Evolutionary conservation across 768 basidiomycete genomes (phyloP).

Genomic region (Leccinum arenicola): DNA sequence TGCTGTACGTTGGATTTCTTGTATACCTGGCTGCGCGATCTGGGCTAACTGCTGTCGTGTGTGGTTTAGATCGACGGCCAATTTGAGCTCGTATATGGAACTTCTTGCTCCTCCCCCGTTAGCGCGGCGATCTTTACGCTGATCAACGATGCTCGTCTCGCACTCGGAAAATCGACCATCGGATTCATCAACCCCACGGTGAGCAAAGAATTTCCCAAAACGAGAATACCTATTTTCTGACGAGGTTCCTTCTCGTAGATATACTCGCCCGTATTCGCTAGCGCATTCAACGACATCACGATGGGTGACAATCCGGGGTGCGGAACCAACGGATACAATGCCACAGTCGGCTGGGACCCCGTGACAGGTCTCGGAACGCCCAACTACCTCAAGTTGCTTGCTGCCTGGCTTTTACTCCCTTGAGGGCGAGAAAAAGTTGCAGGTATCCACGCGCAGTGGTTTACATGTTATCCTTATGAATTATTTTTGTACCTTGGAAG

Average conservation of each 20-base stretch:
- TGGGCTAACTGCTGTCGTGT: too few relatives aligned
- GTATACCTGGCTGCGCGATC: background rate
- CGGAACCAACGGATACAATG: slow-evolving; percentile 25
- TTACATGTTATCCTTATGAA: background rate
- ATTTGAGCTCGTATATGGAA: slow-evolving; percentile 34
- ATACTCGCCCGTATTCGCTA: slow-evolving; percentile 15
- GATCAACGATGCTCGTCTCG: slow-evolving; percentile 37
- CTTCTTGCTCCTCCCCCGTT: slow-evolving; percentile 33
- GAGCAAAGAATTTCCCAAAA: slow-evolving; percentile 29
- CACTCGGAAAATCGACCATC: slow-evolving; percentile 30
- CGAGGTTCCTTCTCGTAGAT: slow-evolving; percentile 7
- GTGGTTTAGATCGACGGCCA: slow-evolving; percentile 32
- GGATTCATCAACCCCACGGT: slow-evolving; percentile 47
- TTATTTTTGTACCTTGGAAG: background rate
- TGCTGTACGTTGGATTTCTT: slow-evolving; percentile 9
- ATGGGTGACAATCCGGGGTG: slow-evolving; percentile 27
- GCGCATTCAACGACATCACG: slow-evolving; percentile 21
- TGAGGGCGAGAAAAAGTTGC: slow-evolving; percentile 14
- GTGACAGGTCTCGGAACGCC: slow-evolving; percentile 37
- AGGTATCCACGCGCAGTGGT: background rate
- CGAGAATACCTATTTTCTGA: background rate
- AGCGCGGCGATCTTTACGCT: slow-evolving; percentile 33
- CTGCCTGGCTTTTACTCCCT: slow-evolving; percentile 39
- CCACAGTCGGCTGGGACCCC: slow-evolving; percentile 29
- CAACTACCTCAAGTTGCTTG: slow-evolving; percentile 50